Conservation (phyloP, 2,329 filamentous ascomycete genomes). For the Bipolaris zeicola region DNA sequence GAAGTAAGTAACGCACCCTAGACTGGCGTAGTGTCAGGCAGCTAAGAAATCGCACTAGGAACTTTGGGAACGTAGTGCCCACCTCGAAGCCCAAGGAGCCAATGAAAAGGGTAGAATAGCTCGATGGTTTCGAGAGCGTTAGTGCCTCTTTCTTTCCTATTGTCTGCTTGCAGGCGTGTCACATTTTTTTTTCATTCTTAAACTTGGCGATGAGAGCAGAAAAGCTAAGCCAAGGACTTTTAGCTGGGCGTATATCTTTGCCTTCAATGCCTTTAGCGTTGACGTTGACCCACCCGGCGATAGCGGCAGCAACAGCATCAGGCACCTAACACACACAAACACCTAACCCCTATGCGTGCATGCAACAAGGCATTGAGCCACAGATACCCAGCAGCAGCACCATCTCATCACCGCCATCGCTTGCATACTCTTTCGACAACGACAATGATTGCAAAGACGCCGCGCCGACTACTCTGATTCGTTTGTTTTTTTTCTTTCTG, state of each 20-base stretch:
- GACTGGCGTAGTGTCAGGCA: neutral
- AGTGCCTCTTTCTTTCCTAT: constrained; percentile 35
- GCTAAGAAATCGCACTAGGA: constrained; percentile 51
- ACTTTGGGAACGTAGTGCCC: constrained; percentile 63
- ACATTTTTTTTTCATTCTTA: constrained; percentile 16
- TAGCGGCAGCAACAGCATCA: constrained; percentile 19
- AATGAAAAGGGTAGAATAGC: constrained; percentile 51
- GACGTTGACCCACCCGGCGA: constrained; percentile 34
- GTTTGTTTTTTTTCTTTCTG: neutral
- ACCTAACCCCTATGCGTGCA: constrained; percentile 22
- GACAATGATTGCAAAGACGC: neutral
- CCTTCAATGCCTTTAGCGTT: constrained; percentile 34
- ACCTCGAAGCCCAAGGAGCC: constrained; percentile 57
- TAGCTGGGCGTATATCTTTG: constrained; percentile 31
- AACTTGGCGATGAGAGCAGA: constrained; percentile 20
- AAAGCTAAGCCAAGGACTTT: constrained; percentile 33
- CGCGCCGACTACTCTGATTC: neutral
- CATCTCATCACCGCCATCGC: neutral
- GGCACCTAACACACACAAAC: neutral
- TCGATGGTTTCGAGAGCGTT: constrained; percentile 55
- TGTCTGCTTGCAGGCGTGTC: constrained; percentile 12
- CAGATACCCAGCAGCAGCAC: constrained; percentile 9
- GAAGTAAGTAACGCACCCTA: constrained; percentile 65
- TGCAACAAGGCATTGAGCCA: constrained; percentile 8
- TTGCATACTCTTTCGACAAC: neutral